Evolutionary conservation across 495 filamentous ascomycete species (phyloP).

Genomic region (Filosporella fistucella): DNA sequence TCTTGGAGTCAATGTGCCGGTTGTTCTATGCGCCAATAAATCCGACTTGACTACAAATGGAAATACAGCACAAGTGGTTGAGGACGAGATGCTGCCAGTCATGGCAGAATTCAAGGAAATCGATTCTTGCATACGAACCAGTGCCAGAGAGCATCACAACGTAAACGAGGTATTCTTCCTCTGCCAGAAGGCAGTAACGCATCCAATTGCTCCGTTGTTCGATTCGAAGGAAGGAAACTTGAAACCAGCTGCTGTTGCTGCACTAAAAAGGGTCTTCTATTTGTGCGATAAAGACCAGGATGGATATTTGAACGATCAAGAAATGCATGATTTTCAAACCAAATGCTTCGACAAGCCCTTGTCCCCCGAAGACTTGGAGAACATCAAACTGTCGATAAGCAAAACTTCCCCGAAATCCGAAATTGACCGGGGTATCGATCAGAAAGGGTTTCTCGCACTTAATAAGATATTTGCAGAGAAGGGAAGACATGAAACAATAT

Average conservation of each 20-base stretch:
- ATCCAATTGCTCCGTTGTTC: conserved; percentile 93
- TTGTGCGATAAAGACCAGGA: conserved; percentile 95
- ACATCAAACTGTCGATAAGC: conserved; percentile 81
- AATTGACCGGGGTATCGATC: conserved; percentile 69
- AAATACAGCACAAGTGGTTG: conserved; percentile 73
- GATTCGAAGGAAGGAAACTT: conserved; percentile 88
- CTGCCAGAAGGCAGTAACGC: conserved; percentile 97
- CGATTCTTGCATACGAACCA: conserved; percentile 93
- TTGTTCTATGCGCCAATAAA: conserved; percentile 96
- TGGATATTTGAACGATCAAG: conserved; percentile 84
- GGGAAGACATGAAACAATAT: conserved; percentile 96
- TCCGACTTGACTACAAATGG: conserved; percentile 72
- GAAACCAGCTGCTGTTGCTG: conserved; percentile 83
- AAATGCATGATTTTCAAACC: conserved; percentile 84
- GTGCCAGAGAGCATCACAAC: conserved; percentile 90
- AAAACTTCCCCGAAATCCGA: conserved; percentile 60
- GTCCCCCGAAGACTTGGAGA: conserved; percentile 70
- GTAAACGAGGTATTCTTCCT: conserved; percentile 96
- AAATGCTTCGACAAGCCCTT: conserved; percentile 88
- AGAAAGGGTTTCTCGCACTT: conserved; percentile 76
- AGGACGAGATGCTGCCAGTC: conserved; percentile 96
- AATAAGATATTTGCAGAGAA: conserved; percentile 97
- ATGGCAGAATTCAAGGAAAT: conserved; percentile 99
- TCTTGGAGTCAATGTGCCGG: conserved; percentile 95
- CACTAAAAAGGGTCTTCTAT: conserved; percentile 87